Evolutionary conservation across 139 green algal genomes (phyloP).

Genomic region (Gonium pectorale): DNA sequence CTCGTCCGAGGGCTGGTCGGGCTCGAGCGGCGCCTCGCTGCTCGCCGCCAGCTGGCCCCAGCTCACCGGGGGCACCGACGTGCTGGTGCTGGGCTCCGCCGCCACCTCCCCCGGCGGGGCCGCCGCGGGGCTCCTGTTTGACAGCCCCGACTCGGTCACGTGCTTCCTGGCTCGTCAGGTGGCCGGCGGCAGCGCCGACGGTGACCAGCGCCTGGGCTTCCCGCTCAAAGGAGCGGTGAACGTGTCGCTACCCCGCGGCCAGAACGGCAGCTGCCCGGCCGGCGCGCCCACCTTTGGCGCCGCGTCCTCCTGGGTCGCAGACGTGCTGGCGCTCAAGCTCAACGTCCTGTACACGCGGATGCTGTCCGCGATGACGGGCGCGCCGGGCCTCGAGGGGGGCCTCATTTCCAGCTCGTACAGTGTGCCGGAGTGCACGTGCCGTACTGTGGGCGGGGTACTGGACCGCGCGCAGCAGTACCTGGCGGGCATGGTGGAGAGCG

Average conservation of each 20-base stretch:
- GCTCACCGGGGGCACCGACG: background rate
- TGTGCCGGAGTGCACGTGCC: background rate
- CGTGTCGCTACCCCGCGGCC: background rate
- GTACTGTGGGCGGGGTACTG: background rate
- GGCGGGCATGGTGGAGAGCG: background rate
- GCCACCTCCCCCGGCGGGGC: background rate
- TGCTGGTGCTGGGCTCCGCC: background rate
- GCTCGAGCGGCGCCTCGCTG: background rate
- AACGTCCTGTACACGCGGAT: conserved; percentile 16
- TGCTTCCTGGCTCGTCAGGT: conserved; percentile 27
- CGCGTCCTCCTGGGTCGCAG: conserved; percentile 2
- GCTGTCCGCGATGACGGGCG: background rate
- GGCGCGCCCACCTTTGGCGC: background rate
- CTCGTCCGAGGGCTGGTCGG: background rate
- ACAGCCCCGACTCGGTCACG: background rate
- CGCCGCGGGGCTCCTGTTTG: conserved; percentile 5
- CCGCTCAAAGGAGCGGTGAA: background rate
- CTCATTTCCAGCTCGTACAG: background rate
- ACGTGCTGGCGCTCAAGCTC: conserved; percentile 37
- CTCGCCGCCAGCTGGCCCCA: background rate
- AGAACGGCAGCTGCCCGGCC: background rate
- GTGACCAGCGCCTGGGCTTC: background rate
- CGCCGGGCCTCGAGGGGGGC: background rate
- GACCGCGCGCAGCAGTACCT: background rate
- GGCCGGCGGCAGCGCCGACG: background rate